Evolutionary conservation across 1,284 basidiomycete genomes (phyloP).

Genomic region (Leccinum pachyderme): DNA sequence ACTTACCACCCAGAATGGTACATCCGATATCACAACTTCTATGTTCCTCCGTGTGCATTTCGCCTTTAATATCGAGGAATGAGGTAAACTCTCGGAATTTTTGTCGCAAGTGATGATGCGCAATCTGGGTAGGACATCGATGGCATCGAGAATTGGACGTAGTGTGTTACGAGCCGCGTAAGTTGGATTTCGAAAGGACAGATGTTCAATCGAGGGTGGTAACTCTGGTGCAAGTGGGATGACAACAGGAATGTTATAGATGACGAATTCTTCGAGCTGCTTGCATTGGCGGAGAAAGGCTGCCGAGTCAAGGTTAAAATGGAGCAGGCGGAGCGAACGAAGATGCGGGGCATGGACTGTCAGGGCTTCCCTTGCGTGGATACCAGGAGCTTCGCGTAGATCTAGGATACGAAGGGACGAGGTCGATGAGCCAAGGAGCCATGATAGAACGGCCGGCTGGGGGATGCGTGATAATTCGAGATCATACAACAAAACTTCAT

Average conservation of each 20-base stretch:
- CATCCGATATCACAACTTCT: slow-evolving; percentile 30
- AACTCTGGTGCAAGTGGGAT: slow-evolving; percentile 33
- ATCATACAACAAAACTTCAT: slow-evolving; percentile 37
- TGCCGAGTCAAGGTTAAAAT: slow-evolving; percentile 33
- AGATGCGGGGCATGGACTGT: slow-evolving; percentile 33
- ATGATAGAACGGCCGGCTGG: slow-evolving; percentile 30
- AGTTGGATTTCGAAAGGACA: slow-evolving; percentile 37
- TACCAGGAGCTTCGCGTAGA: slow-evolving; percentile 38
- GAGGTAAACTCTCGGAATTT: slow-evolving; percentile 18
- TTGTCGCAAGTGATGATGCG: slow-evolving; percentile 39
- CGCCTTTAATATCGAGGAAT: slow-evolving; percentile 26
- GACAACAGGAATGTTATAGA: slow-evolving; percentile 38
- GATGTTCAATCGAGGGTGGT: slow-evolving; percentile 40
- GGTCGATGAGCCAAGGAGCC: slow-evolving; percentile 40
- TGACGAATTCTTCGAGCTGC: slow-evolving; percentile 41
- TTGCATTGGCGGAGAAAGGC: slow-evolving; percentile 39
- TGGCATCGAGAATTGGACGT: slow-evolving; percentile 32
- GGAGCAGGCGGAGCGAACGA: slow-evolving; percentile 43
- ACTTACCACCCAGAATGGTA: slow-evolving; percentile 40
- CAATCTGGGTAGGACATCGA: slow-evolving; percentile 37
- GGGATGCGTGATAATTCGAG: slow-evolving; percentile 40
- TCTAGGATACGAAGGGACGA: slow-evolving; percentile 41
- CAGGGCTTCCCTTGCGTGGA: slow-evolving; percentile 28
- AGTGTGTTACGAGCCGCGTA: slow-evolving; percentile 28
- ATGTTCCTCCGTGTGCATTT: slow-evolving; percentile 35